These are phyloP conservation scores for Mrakia hoshinonis DNA, from an alignment of 768 basidiomycete genomes.

Conservation along the genomic window DNA sequence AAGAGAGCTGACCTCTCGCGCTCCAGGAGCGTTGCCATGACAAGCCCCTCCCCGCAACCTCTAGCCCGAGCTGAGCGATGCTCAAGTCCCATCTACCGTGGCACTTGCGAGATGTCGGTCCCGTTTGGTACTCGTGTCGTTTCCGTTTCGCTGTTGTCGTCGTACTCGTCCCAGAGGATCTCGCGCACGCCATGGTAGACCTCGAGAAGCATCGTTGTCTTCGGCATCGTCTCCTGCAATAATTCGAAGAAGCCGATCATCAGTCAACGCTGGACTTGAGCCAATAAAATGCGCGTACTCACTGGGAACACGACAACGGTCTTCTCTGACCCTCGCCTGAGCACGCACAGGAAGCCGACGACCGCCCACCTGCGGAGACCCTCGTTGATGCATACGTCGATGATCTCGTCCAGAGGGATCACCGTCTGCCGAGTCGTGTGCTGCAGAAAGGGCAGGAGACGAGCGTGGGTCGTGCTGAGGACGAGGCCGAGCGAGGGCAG, in stretches of 20 bases:
- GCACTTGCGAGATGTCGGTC: too few species aligned
- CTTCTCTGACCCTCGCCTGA: background rate
- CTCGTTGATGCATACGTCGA: constrained; percentile 13
- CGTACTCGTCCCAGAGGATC: constrained; percentile 3
- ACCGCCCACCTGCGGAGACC: background rate
- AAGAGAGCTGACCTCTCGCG: too few species aligned
- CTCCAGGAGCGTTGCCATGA: too few species aligned
- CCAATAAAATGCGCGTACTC: background rate
- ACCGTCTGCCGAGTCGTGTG: background rate
- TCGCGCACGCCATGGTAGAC: background rate
- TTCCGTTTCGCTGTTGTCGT: background rate
- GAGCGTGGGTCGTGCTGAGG: background rate
- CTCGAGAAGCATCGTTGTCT: constrained; percentile 3
- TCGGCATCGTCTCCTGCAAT: background rate
- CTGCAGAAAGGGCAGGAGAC: background rate
- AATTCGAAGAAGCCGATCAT: background rate
- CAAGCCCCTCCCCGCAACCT: too few species aligned
- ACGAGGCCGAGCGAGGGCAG: constrained; percentile 6
- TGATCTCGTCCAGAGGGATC: background rate
- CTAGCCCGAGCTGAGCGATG: too few species aligned
- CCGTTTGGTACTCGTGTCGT: too few species aligned
- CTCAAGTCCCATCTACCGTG: too few species aligned
- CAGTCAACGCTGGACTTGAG: background rate
- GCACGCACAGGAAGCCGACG: constrained; percentile 2
- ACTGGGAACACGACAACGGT: background rate